A percentile compares a stretch with the other conserved stretches of the same genome.
Evolutionary conservation across 129 eudicot genomes (phyloP).

Genomic region (Solidago caesia): DNA sequence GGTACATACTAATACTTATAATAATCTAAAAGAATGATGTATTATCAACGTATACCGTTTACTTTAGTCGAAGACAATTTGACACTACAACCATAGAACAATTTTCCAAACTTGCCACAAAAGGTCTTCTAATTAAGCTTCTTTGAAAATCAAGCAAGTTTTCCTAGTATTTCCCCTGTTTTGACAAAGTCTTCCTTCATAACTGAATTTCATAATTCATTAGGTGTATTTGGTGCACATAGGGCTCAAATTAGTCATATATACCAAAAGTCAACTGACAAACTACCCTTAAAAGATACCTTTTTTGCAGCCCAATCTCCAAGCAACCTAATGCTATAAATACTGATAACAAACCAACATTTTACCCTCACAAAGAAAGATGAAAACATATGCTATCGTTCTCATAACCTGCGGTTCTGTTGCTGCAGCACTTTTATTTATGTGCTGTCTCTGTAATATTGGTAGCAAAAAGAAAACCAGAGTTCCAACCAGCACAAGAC

Average conservation of each 20-base stretch:
- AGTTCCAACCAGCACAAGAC: neutral
- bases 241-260: neutral
- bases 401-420: slow-evolving; percentile 34
- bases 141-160: slow-evolving; percentile 3
- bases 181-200: slow-evolving; percentile 21
- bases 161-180: slow-evolving; percentile 19
- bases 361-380: slow-evolving; percentile 11
- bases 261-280: slow-evolving; percentile 20
- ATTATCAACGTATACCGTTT: neutral
- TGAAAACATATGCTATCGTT: slow-evolving; percentile 36
- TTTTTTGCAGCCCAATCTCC: neutral
- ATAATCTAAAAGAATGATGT: no score
- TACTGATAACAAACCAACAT: slow-evolving; percentile 2
- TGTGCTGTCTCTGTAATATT: slow-evolving; percentile 22
- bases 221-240: neutral
- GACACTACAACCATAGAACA: neutral
- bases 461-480: slow-evolving; percentile 28
- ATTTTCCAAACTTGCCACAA: neutral
- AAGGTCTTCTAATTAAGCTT: neutral
- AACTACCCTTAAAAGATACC: neutral
- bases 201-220: neutral
- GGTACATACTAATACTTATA: neutral
- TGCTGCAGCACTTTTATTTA: slow-evolving; percentile 23
- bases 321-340: slow-evolving; percentile 20
- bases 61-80: neutral